Percentiles rank a stretch among this genome's conserved stretches.
Evolutionary conservation across 345 rosid genomes (phyloP).

Genomic region (Anastatica hierochuntica): DNA sequence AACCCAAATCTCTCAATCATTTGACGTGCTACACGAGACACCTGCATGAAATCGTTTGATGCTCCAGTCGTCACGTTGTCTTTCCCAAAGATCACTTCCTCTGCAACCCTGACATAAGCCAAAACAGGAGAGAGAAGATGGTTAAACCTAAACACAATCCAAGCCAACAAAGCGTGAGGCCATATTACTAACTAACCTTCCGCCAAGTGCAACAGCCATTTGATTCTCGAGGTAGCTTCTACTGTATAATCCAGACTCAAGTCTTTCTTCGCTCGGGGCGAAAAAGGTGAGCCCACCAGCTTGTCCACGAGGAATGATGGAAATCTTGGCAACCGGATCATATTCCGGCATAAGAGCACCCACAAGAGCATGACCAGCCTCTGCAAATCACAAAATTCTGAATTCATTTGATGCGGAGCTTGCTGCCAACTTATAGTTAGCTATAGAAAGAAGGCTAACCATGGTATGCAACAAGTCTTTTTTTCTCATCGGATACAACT

Average conservation of each 20-base stretch:
- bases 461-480: constrained; percentile 86
- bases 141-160: background rate
- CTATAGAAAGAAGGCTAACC: constrained; percentile 32
- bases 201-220: constrained; percentile 98
- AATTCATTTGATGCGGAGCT: too few species aligned
- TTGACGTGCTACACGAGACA: constrained; percentile 96
- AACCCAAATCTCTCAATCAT: constrained; percentile 97
- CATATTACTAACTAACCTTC: constrained; percentile 48
- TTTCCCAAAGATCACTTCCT: constrained; percentile 82
- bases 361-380: constrained; percentile 96
- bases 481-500: constrained; percentile 88
- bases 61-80: constrained; percentile 99
- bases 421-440: too few species aligned
- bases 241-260: constrained; percentile 94
- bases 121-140: background rate
- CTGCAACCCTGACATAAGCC: constrained; percentile 60
- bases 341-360: constrained; percentile 98
- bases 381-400: too few species aligned
- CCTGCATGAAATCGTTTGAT: constrained; percentile 98
- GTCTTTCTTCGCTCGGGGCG: constrained; percentile 95
- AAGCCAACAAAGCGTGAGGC: background rate
- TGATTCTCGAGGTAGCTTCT: constrained; percentile 96
- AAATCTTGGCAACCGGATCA: constrained; percentile 93
- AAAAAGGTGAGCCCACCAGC: constrained; percentile 97
- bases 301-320: constrained; percentile 95